These are phyloP conservation scores for Ceriops zippeliana DNA, from an alignment of 345 rosid genomes.

Conservation along the genomic window DNA sequence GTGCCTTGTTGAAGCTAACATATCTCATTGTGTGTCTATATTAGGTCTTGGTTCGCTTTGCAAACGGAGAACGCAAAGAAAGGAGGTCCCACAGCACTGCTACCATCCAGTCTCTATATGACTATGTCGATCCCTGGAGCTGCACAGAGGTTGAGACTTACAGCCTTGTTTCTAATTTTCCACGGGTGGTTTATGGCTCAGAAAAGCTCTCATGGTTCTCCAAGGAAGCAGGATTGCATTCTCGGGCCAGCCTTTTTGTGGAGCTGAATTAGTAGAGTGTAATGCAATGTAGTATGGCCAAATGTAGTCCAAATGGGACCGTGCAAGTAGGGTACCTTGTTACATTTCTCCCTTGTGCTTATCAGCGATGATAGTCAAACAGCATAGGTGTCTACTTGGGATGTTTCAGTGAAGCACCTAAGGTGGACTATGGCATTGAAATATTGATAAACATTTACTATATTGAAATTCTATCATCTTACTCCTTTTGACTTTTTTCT, in stretches of 20 bases:
- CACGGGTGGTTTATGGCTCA: slow-evolving; percentile 60
- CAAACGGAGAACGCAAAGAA: slow-evolving; percentile 89
- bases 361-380: slow-evolving; percentile 17
- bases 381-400: neutral
- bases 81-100: slow-evolving; percentile 68
- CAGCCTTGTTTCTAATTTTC: slow-evolving; percentile 85
- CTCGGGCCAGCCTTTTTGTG: slow-evolving; percentile 97
- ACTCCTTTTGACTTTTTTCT: no score
- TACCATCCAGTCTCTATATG: slow-evolving; percentile 61
- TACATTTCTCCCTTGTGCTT: slow-evolving; percentile 13
- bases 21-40: neutral
- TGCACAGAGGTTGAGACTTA: slow-evolving; percentile 62
- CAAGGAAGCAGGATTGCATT: slow-evolving; percentile 90
- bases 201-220: slow-evolving; percentile 59
- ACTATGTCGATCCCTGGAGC: slow-evolving; percentile 86
- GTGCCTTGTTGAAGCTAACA: neutral
- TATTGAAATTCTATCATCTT: slow-evolving; percentile 2
- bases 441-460: slow-evolving; percentile 2
- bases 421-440: slow-evolving; percentile 10
- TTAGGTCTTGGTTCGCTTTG: slow-evolving; percentile 87
- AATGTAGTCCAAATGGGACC: slow-evolving; percentile 2
- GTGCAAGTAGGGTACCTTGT: slow-evolving; percentile 20
- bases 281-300: slow-evolving; percentile 14
- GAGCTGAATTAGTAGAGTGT: slow-evolving; percentile 55
- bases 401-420: neutral